Base-by-base conservation (phyloP, 2,329 filamentous ascomycete genomes). In the Aureobasidium leucospermi region DNA sequence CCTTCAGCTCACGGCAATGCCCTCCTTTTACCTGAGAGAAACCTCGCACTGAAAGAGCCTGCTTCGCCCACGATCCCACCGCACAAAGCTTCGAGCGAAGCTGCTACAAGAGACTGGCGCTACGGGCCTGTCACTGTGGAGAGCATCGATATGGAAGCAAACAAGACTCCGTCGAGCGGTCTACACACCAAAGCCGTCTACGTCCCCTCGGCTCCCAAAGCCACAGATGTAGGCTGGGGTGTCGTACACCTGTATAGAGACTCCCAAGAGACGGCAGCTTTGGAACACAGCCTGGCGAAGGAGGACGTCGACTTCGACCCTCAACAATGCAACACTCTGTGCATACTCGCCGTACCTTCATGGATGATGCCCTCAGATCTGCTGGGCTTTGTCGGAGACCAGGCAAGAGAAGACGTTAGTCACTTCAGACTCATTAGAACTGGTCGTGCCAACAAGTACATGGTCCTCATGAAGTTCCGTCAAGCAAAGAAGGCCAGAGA, bases 401-500 rank as follows among this genome's bases (percentile, higher is more conserved):
- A 85, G 69, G 96, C 93, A 71, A 84, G 89, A 70, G 84, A 88
- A 60, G 83, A 92, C 62, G 90, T 99, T 61, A 94, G 88, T 67
- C 94, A 99, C 76, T 96, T 96, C 70, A 82, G 94, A 57, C 90
- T 99, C 84, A 89, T 99, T 59, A 86, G 91, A 79, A 97, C 94
- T 1, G 88, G 87, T 58, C 82, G 86, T 63, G 86, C 90, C 72
- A 96, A 95, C 73, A 85, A 92, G 63, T 97, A 97, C 75, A 88
- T 99, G 79, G 93, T 96, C 29, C 79, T 99, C 62, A 88, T 99
- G 83, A 96, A 96, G 75, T 96, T 97, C 70, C 83, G 90, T 49
- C 85, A 88, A 64, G 82, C 83, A 32, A 83, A 82, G 67, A 84
- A 84, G 63, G 94, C 94, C 13, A 85, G 81, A 66, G 81, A 85